A percentile compares a stretch with the other conserved stretches of the same genome.
These are phyloP conservation scores for Boletellus ananiceps DNA, from an alignment of 768 basidiomycete genomes.

Conservation along the genomic window DNA sequence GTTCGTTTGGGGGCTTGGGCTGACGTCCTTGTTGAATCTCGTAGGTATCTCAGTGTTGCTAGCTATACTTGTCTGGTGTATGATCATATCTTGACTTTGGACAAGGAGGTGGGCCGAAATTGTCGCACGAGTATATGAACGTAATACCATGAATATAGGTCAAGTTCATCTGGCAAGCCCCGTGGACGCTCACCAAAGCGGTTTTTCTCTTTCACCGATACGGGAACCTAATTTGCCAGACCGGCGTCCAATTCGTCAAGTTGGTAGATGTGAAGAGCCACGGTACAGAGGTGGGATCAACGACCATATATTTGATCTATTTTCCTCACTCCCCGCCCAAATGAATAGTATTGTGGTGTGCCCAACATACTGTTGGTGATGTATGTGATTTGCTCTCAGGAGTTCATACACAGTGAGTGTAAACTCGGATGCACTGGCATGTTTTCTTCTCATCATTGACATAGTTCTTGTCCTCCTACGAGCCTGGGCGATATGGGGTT, in stretches of 20 bases:
- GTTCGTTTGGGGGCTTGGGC: no score
- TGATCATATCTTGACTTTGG: conserved; percentile 4
- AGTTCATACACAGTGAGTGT: conserved; percentile 16
- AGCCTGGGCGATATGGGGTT: conserved; percentile 20
- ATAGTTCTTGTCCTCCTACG: conserved; percentile 17
- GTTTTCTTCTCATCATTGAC: not conserved
- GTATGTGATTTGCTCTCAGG: conserved; percentile 3
- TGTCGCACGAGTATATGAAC: not conserved
- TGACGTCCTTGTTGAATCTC: no score
- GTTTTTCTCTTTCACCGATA: conserved; percentile 17
- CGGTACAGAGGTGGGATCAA: not conserved
- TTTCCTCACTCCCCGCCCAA: no score
- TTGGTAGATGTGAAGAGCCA: not conserved
- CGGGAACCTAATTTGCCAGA: conserved; percentile 14
- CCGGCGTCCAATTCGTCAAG: conserved; percentile 3
- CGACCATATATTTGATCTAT: not conserved
- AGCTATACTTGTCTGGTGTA: no score
- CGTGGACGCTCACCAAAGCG: conserved; percentile 8
- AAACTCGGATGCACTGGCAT: no score
- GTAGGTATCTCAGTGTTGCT: no score
- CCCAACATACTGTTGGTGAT: not conserved
- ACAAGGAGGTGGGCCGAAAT: conserved; percentile 12
- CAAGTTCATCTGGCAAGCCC: conserved; percentile 15
- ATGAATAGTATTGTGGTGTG: conserved; percentile 5
- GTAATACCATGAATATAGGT: not conserved